Evolutionary conservation across 2,329 filamentous ascomycete genomes (phyloP).

Genomic region (Plectosphaerella sp.): DNA sequence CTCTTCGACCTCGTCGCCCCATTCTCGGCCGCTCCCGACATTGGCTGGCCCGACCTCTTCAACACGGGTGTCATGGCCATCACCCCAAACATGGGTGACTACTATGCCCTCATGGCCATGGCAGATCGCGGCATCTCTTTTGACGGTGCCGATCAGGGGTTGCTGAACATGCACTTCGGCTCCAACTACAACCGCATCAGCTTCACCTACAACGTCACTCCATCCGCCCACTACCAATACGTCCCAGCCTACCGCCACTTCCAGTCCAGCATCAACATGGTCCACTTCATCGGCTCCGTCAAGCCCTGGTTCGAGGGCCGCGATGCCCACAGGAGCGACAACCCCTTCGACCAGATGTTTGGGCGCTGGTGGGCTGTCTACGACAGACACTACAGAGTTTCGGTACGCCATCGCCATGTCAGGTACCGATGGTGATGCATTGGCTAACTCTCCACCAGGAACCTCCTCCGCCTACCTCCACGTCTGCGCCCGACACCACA

Average conservation of each 20-base stretch:
- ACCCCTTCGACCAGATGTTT: constrained; percentile 77
- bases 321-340: constrained; percentile 45
- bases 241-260: constrained; percentile 92
- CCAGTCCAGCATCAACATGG: constrained; percentile 80
- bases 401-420: constrained; percentile 29
- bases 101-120: constrained; percentile 78
- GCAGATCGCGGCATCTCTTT: constrained; percentile 87
- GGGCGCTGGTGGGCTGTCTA: constrained; percentile 93
- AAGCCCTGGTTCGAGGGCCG: constrained; percentile 82
- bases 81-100: constrained; percentile 80
- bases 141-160: constrained; percentile 92
- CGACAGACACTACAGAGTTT: constrained; percentile 71
- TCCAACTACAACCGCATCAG: constrained; percentile 79
- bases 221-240: constrained; percentile 96
- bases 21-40: constrained; percentile 78
- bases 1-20: constrained; percentile 64
- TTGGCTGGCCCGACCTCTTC: constrained; percentile 97
- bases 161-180: constrained; percentile 92
- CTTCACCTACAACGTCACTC: constrained; percentile 96
- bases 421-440: constrained; percentile 6
- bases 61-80: constrained; percentile 97
- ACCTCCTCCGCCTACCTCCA: not conserved
- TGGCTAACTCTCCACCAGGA: not conserved
- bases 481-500: constrained; percentile 29
- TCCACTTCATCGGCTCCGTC: constrained; percentile 88